These are phyloP conservation scores for Clarireedia hainanense DNA, from an alignment of 2,329 filamentous ascomycete genomes.

Conservation along the genomic window DNA sequence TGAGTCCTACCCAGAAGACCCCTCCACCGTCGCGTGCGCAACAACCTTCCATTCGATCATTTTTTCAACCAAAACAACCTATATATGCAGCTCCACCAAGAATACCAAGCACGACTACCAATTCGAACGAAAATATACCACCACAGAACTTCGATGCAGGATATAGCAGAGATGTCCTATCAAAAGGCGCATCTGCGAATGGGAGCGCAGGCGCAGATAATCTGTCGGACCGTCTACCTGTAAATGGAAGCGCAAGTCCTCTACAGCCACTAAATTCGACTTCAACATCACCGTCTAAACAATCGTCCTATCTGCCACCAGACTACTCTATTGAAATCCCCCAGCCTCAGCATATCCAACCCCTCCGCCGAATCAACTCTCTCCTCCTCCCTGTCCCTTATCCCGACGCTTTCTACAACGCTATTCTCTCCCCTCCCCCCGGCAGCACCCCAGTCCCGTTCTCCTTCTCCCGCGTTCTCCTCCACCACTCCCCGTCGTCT, in stretches of 20 bases:
- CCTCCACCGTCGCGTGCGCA: constrained; percentile 12
- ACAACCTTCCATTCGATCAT: constrained; percentile 54
- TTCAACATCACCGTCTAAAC: constrained; percentile 12
- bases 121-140: background rate
- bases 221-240: background rate
- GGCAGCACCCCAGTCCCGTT: constrained; percentile 34
- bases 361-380: constrained; percentile 56
- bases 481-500: constrained; percentile 31
- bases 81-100: constrained; percentile 37
- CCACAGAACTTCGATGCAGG: background rate
- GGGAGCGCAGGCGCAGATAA: too few species aligned
- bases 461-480: constrained; percentile 43
- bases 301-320: constrained; percentile 28
- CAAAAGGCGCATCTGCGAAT: too few species aligned
- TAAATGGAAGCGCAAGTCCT: constrained; percentile 13
- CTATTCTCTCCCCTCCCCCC: constrained; percentile 39
- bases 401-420: constrained; percentile 55
- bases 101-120: constrained; percentile 3
- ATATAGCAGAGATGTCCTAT: too few species aligned
- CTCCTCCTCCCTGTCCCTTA: constrained; percentile 58
- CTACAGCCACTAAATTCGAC: background rate
- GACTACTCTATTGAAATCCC: constrained; percentile 47
- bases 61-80: constrained; percentile 46
- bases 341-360: constrained; percentile 43
- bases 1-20: constrained; percentile 4